phyloP scores from a whole-genome alignment of 2,329 filamentous ascomycete genomes.

The Lasiodiplodia sp. region DNA sequence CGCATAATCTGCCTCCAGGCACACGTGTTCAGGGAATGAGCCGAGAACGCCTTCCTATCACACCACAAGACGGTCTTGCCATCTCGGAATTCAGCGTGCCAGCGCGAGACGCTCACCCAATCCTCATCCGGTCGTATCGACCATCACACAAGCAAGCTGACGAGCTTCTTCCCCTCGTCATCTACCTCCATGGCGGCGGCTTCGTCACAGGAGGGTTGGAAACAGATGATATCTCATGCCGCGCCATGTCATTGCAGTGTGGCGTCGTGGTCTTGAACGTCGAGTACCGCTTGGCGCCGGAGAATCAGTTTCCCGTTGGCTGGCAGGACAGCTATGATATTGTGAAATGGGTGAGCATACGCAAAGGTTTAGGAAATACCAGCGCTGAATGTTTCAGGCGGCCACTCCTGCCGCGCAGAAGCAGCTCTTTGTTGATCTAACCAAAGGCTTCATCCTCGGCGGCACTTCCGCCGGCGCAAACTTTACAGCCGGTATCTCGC shows the following conservation, averaged over 20 bases:
- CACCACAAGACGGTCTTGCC: conserved; percentile 29
- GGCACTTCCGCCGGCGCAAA: conserved; percentile 9
- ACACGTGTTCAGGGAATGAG: neutral
- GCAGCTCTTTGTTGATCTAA: neutral
- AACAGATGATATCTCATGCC: conserved; percentile 29
- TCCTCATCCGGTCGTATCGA: conserved; percentile 37
- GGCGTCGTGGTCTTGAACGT: conserved; percentile 10
- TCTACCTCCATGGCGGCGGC: conserved; percentile 51
- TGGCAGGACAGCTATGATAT: neutral
- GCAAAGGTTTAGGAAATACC: neutral
- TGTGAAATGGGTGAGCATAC: neutral
- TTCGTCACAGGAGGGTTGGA: conserved; percentile 37
- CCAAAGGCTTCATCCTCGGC: conserved; percentile 7
- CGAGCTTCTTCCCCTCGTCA: conserved; percentile 32
- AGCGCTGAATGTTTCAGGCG: neutral
- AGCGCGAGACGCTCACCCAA: conserved; percentile 34
- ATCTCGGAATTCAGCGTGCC: conserved; percentile 35
- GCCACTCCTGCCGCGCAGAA: neutral
- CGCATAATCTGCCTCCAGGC: neutral
- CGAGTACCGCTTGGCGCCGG: conserved; percentile 5
- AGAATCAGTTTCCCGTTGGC: neutral
- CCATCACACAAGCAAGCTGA: neutral
- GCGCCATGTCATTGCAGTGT: neutral
- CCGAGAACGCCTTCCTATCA: neutral
- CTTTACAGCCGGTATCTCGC: neutral